Evolutionary conservation across 805 yeast genomes (phyloP).

Genomic region (Dipodascus albidus): DNA sequence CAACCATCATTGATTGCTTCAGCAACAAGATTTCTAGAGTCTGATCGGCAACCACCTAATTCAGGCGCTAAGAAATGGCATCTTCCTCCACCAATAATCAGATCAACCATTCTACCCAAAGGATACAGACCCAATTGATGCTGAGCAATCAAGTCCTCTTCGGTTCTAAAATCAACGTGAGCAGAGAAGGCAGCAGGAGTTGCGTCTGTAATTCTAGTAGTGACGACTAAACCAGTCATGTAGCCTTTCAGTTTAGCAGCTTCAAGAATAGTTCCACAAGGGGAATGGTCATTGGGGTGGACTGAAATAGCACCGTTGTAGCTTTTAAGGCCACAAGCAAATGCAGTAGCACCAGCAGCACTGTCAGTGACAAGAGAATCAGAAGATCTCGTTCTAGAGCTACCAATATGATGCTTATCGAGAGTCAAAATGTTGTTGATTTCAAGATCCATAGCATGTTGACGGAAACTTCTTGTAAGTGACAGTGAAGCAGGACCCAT

Average conservation of each 20-base stretch:
- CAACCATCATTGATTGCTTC: slow-evolving; percentile 54
- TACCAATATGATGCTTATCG: slow-evolving; percentile 67
- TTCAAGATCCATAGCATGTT: slow-evolving; percentile 42
- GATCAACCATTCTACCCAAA: slow-evolving; percentile 68
- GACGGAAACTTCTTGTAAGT: slow-evolving; percentile 65
- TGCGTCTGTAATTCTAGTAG: slow-evolving; percentile 88
- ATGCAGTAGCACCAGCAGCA: slow-evolving; percentile 97
- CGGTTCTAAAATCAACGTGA: slow-evolving; percentile 64
- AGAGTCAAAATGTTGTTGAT: slow-evolving; percentile 45
- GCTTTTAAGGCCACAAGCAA: slow-evolving; percentile 70
- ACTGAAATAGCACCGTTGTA: slow-evolving; percentile 94
- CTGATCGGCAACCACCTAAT: slow-evolving; percentile 57
- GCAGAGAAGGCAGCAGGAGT: slow-evolving; percentile 87
- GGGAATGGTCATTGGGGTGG: slow-evolving; percentile 39
- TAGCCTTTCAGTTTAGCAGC: slow-evolving; percentile 76
- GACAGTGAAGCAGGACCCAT: slow-evolving; percentile 87
- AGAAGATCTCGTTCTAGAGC: slow-evolving; percentile 73
- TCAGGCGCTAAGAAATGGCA: slow-evolving; percentile 61
- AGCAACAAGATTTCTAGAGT: slow-evolving; percentile 53
- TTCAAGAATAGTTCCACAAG: slow-evolving; percentile 83
- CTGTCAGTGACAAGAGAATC: slow-evolving; percentile 79
- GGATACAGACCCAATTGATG: slow-evolving; percentile 79
- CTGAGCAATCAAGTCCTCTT: slow-evolving; percentile 77
- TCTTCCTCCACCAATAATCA: slow-evolving; percentile 87
- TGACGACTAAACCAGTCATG: slow-evolving; percentile 81